Evolutionary conservation across 495 filamentous ascomycete genomes (phyloP).

Genomic region (Peziza echinospora): DNA sequence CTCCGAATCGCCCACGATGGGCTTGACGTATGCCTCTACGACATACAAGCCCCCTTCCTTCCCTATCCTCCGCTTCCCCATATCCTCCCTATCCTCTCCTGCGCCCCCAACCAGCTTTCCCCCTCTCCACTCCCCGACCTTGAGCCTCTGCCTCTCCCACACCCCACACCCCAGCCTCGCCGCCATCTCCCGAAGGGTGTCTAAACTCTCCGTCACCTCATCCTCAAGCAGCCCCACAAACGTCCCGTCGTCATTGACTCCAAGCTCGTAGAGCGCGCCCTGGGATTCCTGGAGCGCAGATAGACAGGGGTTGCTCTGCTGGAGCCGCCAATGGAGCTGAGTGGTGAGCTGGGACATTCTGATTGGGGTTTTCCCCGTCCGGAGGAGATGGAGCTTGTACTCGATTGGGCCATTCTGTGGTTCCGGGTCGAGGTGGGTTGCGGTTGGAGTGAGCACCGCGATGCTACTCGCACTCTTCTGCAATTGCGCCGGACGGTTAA

Average conservation of each 20-base stretch:
- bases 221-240: slow-evolving; percentile 77
- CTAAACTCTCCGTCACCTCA: slow-evolving; percentile 76
- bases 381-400: slow-evolving; percentile 92
- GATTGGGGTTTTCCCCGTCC: slow-evolving; percentile 48
- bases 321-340: slow-evolving; percentile 80
- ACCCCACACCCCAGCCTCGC: slow-evolving; percentile 73
- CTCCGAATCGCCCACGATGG: slow-evolving; percentile 13
- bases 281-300: slow-evolving; percentile 59
- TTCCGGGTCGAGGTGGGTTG: slow-evolving; percentile 46
- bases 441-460: too few relatives aligned
- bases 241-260: slow-evolving; percentile 81
- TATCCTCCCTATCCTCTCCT: slow-evolving; percentile 6
- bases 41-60: slow-evolving; percentile 50
- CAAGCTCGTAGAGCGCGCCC: slow-evolving; percentile 89
- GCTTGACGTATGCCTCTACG: slow-evolving; percentile 61
- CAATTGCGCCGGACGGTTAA: slow-evolving; percentile 41
- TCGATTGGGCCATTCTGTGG: slow-evolving; percentile 87
- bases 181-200: slow-evolving; percentile 70
- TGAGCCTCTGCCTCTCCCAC: slow-evolving; percentile 62
- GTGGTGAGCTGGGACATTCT: slow-evolving; percentile 79
- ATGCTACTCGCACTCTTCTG: slow-evolving; percentile 32
- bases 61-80: slow-evolving; percentile 14
- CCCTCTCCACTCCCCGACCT: slow-evolving; percentile 34
- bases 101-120: slow-evolving; percentile 1
- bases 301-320: slow-evolving; percentile 74